phyloP scores from a whole-genome alignment of 768 basidiomycete species.

The Boletus insuetus region DNA sequence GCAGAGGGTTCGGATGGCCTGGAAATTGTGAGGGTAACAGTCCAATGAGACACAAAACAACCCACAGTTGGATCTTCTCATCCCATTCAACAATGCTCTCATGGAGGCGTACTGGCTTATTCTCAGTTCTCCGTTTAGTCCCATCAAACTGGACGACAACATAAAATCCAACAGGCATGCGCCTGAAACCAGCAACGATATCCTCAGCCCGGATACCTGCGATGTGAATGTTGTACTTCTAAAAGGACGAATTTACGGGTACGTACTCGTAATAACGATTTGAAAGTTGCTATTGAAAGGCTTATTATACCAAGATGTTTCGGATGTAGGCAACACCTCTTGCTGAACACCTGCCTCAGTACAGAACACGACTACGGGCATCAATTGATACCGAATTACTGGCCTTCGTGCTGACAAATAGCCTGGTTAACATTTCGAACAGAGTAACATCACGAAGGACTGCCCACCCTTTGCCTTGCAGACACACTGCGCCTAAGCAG shows the following conservation, averaged over 20 bases:
- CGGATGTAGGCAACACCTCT: neutral
- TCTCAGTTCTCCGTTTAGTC: neutral
- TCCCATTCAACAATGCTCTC: neutral
- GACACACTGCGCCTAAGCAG: neutral
- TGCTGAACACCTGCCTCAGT: neutral
- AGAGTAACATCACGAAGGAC: no score
- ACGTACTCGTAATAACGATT: constrained; percentile 2
- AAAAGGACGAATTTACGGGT: neutral
- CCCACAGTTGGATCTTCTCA: neutral
- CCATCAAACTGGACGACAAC: neutral
- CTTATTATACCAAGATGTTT: no score
- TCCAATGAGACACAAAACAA: neutral
- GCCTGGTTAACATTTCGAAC: neutral
- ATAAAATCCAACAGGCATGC: constrained; percentile 10
- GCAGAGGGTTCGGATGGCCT: neutral
- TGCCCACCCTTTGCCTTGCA: neutral
- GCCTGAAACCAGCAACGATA: neutral
- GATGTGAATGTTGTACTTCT: neutral
- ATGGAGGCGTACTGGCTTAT: neutral
- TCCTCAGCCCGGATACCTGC: constrained; percentile 8
- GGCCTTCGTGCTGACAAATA: neutral
- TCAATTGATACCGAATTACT: neutral
- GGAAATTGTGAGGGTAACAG: neutral
- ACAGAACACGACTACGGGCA: no score
- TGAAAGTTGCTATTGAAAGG: neutral